These are phyloP conservation scores for Dissophora globulifera DNA, from an alignment of 192 early-diverging fungal genomes.

Conservation along the genomic window DNA sequence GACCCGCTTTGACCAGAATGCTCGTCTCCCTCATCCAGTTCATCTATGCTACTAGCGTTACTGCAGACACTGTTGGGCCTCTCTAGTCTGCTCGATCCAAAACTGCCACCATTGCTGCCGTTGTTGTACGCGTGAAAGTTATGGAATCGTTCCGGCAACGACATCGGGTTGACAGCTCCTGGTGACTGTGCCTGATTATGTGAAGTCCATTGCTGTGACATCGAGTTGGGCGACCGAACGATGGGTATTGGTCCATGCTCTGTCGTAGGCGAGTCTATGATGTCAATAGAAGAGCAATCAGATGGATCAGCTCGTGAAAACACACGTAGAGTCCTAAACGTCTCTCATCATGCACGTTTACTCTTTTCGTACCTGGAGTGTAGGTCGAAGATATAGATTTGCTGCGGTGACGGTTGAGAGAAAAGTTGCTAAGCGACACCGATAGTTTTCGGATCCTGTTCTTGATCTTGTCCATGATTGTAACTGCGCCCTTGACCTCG, in stretches of 20 bases:
- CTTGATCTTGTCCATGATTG: slow-evolving; percentile 67
- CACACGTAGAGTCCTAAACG: background rate
- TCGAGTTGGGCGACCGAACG: slow-evolving; percentile 18
- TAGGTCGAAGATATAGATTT: slow-evolving; percentile 45
- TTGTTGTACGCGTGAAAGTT: slow-evolving; percentile 35
- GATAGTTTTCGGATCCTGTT: slow-evolving; percentile 59
- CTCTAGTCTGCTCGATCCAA: slow-evolving; percentile 12
- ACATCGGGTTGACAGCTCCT: slow-evolving; percentile 20
- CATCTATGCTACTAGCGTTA: slow-evolving; percentile 44
- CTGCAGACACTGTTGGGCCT: slow-evolving; percentile 46
- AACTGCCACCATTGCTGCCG: too few relatives aligned
- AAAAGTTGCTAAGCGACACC: slow-evolving; percentile 53
- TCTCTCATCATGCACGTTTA: background rate
- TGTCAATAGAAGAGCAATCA: background rate
- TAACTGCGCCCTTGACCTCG: slow-evolving; percentile 78
- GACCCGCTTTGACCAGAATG: slow-evolving; percentile 39
- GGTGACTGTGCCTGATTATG: slow-evolving; percentile 11
- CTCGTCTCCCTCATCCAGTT: slow-evolving; percentile 35
- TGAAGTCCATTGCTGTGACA: background rate
- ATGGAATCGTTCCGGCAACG: slow-evolving; percentile 45
- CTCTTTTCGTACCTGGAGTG: slow-evolving; percentile 23
- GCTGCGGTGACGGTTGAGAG: slow-evolving; percentile 42
- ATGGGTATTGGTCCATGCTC: slow-evolving; percentile 37
- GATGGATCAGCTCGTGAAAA: too few relatives aligned
- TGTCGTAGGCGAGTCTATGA: slow-evolving; percentile 32